Evolutionary conservation across 2,329 filamentous ascomycete species (phyloP).

Genomic region (Rhynchosporium graminicola): DNA sequence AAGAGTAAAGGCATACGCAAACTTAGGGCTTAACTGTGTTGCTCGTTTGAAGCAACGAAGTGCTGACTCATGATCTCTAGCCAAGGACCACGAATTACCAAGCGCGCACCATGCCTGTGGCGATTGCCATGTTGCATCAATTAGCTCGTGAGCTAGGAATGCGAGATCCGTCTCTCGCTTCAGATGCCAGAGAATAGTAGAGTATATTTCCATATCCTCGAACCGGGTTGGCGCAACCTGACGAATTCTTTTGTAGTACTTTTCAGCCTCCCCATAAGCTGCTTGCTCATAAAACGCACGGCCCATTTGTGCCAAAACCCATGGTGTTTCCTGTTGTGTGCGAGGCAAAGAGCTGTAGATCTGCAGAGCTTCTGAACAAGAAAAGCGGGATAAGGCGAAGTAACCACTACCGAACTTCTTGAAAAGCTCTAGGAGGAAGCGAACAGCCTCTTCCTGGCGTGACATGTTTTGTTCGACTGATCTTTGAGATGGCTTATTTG

Average conservation of each 20-base stretch:
- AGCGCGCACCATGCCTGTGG: conserved; percentile 96
- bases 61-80: conserved; percentile 91
- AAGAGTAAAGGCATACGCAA: conserved; percentile 93
- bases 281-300: conserved; percentile 90
- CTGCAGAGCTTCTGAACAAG: conserved; percentile 74
- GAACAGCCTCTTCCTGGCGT: conserved; percentile 74
- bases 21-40: conserved; percentile 84
- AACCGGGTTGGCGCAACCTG: conserved; percentile 78
- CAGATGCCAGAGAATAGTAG: conserved; percentile 97
- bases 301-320: conserved; percentile 88
- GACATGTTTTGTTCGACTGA: conserved; percentile 51
- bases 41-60: conserved; percentile 92
- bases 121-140: conserved; percentile 83
- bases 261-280: conserved; percentile 82
- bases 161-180: conserved; percentile 90
- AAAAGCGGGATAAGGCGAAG: conserved; percentile 75
- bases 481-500: conserved; percentile 31
- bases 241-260: conserved; percentile 78
- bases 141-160: conserved; percentile 85
- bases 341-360: conserved; percentile 70
- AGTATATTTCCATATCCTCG: conserved; percentile 97
- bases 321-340: conserved; percentile 84
- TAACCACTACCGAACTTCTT: conserved; percentile 81
- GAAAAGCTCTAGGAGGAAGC: conserved; percentile 76
- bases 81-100: conserved; percentile 91